These are phyloP conservation scores for Penicillium cinerascens DNA, from an alignment of 495 filamentous ascomycete genomes.

Conservation along the genomic window DNA sequence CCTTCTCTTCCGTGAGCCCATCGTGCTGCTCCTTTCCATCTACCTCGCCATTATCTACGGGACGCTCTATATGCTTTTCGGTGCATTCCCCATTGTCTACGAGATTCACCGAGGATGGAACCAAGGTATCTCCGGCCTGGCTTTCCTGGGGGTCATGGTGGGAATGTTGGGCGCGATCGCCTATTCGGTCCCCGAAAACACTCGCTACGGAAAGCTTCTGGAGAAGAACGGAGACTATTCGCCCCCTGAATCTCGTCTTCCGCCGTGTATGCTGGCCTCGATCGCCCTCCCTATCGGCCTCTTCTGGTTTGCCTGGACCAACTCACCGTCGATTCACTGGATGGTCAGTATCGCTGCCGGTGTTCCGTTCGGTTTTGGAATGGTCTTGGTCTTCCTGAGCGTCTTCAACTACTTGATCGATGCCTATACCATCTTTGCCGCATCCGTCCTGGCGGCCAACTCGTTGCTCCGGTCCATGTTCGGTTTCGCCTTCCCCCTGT, in stretches of 20 bases:
- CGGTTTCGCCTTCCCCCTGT: slow-evolving; percentile 71
- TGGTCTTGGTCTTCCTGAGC: slow-evolving; percentile 63
- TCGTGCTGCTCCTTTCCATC: slow-evolving; percentile 55
- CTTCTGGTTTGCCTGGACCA: slow-evolving; percentile 63
- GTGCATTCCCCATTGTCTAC: slow-evolving; percentile 72
- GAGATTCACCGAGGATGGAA: slow-evolving; percentile 65
- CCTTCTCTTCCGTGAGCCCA: slow-evolving; percentile 43
- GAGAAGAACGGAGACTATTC: slow-evolving; percentile 28
- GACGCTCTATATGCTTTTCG: slow-evolving; percentile 74
- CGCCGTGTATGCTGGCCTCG: slow-evolving; percentile 32
- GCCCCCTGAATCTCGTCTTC: slow-evolving; percentile 37
- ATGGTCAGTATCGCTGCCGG: slow-evolving; percentile 55
- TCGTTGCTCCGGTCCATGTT: slow-evolving; percentile 58
- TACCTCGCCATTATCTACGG: slow-evolving; percentile 70
- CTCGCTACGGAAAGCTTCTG: slow-evolving; percentile 30
- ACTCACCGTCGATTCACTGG: slow-evolving; percentile 60
- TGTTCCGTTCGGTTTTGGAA: slow-evolving; percentile 63
- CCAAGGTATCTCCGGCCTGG: slow-evolving; percentile 61
- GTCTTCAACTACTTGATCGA: slow-evolving; percentile 72
- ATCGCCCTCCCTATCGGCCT: slow-evolving; percentile 37
- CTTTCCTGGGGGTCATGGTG: slow-evolving; percentile 70
- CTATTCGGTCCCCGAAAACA: slow-evolving; percentile 40
- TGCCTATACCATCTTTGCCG: slow-evolving; percentile 68
- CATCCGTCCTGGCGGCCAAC: slow-evolving; percentile 68
- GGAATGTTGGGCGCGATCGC: slow-evolving; percentile 64